A percentile compares a stretch with the other conserved stretches of the same genome.
Conservation (phyloP, 2,329 filamentous ascomycete species). For the Aspergillus pseudoterreus region DNA sequence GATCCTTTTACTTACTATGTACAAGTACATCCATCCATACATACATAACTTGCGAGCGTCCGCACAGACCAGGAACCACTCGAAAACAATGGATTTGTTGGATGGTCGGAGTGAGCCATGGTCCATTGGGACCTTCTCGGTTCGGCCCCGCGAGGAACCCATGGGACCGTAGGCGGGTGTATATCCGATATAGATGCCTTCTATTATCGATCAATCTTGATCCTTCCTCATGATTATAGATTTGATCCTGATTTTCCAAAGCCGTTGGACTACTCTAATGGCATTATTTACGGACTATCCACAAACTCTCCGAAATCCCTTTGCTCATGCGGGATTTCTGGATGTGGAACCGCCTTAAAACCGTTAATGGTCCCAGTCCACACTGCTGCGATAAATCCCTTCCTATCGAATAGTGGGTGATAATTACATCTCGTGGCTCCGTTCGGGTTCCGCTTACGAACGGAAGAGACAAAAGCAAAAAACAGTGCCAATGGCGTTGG, state of each 20-base stretch:
- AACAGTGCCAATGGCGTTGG: not conserved
- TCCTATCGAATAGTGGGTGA: not conserved
- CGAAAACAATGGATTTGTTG: no score
- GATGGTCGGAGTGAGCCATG: not conserved
- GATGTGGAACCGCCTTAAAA: not conserved
- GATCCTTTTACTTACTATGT: not conserved
- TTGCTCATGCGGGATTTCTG: not conserved
- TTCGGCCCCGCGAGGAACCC: not conserved
- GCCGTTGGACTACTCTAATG: no score
- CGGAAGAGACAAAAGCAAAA: not conserved
- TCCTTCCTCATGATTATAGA: no score
- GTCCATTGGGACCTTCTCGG: no score
- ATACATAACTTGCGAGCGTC: not conserved
- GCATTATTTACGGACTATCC: not conserved
- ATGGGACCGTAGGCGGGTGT: not conserved
- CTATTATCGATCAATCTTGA: no score
- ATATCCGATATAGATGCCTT: no score
- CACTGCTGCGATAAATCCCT: not conserved
- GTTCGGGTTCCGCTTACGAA: no score
- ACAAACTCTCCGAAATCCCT: not conserved
- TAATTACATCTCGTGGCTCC: not conserved
- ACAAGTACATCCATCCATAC: no score
- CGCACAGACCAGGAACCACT: not conserved
- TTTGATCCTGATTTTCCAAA: no score
- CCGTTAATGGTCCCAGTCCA: not conserved